phyloP scores from a whole-genome alignment of 257 asterid genomes.

The Capsicum pubescens region DNA sequence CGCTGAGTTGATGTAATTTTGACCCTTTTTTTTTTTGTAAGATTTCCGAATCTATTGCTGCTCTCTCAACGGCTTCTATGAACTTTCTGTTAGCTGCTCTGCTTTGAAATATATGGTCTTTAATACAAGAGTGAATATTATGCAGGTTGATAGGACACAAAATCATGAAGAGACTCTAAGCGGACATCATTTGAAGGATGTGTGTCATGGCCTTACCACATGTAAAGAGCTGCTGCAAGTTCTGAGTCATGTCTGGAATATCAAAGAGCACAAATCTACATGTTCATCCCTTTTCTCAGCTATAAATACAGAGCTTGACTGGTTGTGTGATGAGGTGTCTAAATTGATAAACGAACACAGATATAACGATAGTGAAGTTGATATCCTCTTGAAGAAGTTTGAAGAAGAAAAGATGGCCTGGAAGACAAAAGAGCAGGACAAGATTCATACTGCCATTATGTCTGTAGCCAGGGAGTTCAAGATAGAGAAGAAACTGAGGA shows the following conservation, averaged over 20 bases:
- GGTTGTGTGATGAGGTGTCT: slow-evolving; percentile 52
- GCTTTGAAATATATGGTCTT: neutral
- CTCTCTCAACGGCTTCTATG: neutral
- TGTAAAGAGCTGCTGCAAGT: slow-evolving; percentile 75
- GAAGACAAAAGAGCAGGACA: slow-evolving; percentile 72
- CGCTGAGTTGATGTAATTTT: neutral
- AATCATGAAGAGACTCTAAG: slow-evolving; percentile 45
- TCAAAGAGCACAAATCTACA: slow-evolving; percentile 64
- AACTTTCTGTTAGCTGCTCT: neutral
- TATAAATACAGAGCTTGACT: slow-evolving; percentile 69
- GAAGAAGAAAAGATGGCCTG: slow-evolving; percentile 70
- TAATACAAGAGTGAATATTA: neutral
- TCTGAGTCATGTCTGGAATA: slow-evolving; percentile 54
- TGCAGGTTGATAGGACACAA: slow-evolving; percentile 61
- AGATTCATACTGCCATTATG: slow-evolving; percentile 58
- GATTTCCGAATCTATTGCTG: neutral
- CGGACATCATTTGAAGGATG: slow-evolving; percentile 60
- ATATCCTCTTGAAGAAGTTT: slow-evolving; percentile 53
- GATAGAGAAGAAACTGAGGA: slow-evolving; percentile 73
- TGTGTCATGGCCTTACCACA: slow-evolving; percentile 66
- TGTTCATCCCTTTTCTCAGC: slow-evolving; percentile 70
- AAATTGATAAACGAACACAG: slow-evolving; percentile 64
- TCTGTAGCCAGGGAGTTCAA: slow-evolving; percentile 70
- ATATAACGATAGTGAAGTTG: slow-evolving; percentile 52
- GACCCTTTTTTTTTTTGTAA: neutral